Evolutionary conservation across 257 asterid genomes (phyloP), one percentile per base, ranked within the genome.

Genomic region (Thymus quinquecostatus): DNA sequence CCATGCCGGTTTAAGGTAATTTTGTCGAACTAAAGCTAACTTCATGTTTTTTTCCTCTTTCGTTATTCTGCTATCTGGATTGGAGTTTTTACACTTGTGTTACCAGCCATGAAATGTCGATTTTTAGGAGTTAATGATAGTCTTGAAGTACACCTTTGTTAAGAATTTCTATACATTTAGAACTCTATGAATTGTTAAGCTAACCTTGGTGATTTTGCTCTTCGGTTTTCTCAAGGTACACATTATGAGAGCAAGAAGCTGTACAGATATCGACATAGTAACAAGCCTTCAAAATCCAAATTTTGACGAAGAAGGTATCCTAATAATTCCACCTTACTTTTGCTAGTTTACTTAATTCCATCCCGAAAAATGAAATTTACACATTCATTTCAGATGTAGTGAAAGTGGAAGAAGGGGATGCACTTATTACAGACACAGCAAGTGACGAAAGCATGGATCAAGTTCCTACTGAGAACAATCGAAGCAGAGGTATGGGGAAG

Each of bases 1-100:
- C 77, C 75, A 6, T 72, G 80, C 83, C 85, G 79, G 78, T 80
- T 80, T 56, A 80, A 69, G 85, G 85, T 83, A 62, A 7, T 56
- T n/a, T 60, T 28, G 8, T 62, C 6, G 29, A 43, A 12, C 40
- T 6, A 41, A 45, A 9, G 38, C 10, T 54, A 40, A 8, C 59
- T 30, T 14, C 34, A 3, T 36, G 75, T 8, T 62, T 1, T 8
- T 45, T 40, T 12, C 63, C 13, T 40, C 12, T 66, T 60, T 6
- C 62, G 32, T 29, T 14, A 48, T 63, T 32, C 10, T 13, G 9
- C 38, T 77, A 70, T 21, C 12, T 44, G 57, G 27, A 21, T 74
- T 14, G 13, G 70, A 28, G 53, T 32, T 36, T 59, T 43, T 12
- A 9, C 38, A 34, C 4, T 34, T 34, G 4, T 34, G 38, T 34